Percentiles rank a stretch among this genome's conserved stretches.
Evolutionary conservation across 1,284 basidiomycete genomes (phyloP).

Genomic region (Naganishia sp.): DNA sequence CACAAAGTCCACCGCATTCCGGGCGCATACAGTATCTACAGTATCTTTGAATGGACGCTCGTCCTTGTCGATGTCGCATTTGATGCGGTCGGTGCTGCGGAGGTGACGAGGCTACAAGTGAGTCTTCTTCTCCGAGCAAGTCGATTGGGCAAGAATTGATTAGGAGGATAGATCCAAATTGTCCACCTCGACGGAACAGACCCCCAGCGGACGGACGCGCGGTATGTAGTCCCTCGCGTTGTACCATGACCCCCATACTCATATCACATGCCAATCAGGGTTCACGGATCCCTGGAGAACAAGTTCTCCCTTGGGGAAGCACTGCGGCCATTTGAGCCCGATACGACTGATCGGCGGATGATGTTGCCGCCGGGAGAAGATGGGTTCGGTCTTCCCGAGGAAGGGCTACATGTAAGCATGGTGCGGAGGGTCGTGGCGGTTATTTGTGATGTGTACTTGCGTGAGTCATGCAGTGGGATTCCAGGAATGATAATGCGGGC

Average conservation of each 20-base stretch:
- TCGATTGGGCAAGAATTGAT: neutral
- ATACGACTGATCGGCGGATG: neutral
- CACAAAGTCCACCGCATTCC: slow-evolving; percentile 77
- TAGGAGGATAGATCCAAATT: slow-evolving; percentile 13
- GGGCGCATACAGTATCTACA: slow-evolving; percentile 81
- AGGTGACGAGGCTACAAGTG: slow-evolving; percentile 58
- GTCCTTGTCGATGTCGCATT: slow-evolving; percentile 77
- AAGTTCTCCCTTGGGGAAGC: slow-evolving; percentile 8
- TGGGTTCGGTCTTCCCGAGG: neutral
- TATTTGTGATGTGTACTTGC: slow-evolving; percentile 61
- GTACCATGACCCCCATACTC: neutral
- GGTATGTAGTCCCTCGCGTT: slow-evolving; percentile 28
- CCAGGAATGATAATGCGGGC: no score
- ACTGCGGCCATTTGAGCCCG: neutral
- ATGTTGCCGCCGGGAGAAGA: slow-evolving; percentile 12
- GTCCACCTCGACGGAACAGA: slow-evolving; percentile 17
- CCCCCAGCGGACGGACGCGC: neutral
- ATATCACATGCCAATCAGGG: neutral
- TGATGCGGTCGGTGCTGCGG: slow-evolving; percentile 67
- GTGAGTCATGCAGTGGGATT: slow-evolving; percentile 51
- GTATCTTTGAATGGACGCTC: slow-evolving; percentile 83
- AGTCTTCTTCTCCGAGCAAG: slow-evolving; percentile 7
- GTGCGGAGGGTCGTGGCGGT: slow-evolving; percentile 44
- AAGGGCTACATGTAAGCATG: neutral
- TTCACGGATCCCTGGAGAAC: neutral